Evolutionary conservation across 1,139 yeast species (phyloP), one percentile per base, ranked within the genome.

Genomic region (Meyerozyma elateridarum): DNA sequence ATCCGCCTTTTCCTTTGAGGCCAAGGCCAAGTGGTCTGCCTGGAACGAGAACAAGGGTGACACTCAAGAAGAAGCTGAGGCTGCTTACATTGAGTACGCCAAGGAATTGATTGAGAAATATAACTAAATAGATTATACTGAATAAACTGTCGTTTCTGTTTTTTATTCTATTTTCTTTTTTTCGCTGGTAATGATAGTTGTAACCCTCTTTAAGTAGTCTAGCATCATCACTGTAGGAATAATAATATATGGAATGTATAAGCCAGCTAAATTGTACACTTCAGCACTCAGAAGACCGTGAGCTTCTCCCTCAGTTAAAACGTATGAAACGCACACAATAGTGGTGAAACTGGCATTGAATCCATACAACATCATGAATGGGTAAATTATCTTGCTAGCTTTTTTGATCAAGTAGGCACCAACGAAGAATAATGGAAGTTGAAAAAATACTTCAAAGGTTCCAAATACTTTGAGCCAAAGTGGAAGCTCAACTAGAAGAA

Each of bases 1-100:
- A 36, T 94, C 96, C 43, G 65, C 85, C 43, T 85, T 89, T 61
- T 95, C 89, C 66, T 74, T 91, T 66, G 85, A 84, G 70, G 96
- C 91, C 49, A 89, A 91, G 66, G 85, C 85, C 76, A 91, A 91
- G 75, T 91, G 97, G 97, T 89, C 87, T 59, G 75, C 96, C 12
- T 91, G 98, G 98, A 82, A 80, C 52, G 80, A 79, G 49, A 69
- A 81, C 51, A 82, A 85, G 68, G 98, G 97, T 36, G 75, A 74
- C 38, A 62, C 87, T 33, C 85, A 83, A 62, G 95, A 79, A 48
- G 96, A 88, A 20, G 99, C 99, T 41, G 97, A 89, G 70, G 48
- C 73, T 52, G 70, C 85, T 62, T 85, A 87, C 70, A 85, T 88
- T 54, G 83, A 59, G 24, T 64, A 82, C 31, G 96, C 81, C 41